These are phyloP conservation scores for Penicillium ucsense DNA, from an alignment of 495 filamentous ascomycete species.

Conservation along the genomic window DNA sequence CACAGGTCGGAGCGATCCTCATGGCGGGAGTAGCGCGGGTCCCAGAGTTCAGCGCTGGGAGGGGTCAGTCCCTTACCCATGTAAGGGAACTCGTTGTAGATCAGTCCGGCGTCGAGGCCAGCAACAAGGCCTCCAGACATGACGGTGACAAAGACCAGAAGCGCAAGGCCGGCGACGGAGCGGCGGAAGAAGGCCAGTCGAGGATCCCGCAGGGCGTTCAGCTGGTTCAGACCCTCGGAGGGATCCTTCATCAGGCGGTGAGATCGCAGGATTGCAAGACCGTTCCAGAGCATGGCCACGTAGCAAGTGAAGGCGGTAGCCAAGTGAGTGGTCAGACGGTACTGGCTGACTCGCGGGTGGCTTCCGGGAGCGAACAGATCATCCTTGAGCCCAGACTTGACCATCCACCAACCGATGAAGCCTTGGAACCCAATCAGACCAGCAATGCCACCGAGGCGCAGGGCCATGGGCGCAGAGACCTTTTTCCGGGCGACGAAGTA, in stretches of 20 bases:
- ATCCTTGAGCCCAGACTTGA: conserved; percentile 88
- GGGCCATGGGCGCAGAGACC: conserved; percentile 69
- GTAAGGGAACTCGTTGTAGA: conserved; percentile 96
- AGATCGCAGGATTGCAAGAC: conserved; percentile 71
- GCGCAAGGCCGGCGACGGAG: conserved; percentile 59
- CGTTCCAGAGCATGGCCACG: conserved; percentile 86
- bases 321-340: conserved; percentile 81
- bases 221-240: conserved; percentile 38
- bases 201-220: conserved; percentile 53
- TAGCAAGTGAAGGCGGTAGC: conserved; percentile 87
- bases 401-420: conserved; percentile 98
- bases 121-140: conserved; percentile 92
- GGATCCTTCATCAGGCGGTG: conserved; percentile 58
- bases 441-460: conserved; percentile 70
- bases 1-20: conserved; percentile 69
- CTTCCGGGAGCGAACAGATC: conserved; percentile 85
- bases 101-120: conserved; percentile 87
- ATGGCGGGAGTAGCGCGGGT: conserved; percentile 72
- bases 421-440: conserved; percentile 91
- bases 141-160: conserved; percentile 76
- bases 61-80: conserved; percentile 82
- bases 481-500: conserved; percentile 81
- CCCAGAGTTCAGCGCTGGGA: conserved; percentile 71
- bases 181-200: conserved; percentile 61
- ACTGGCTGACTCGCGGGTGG: conserved; percentile 88